Percentiles rank a stretch among this genome's conserved stretches.
These are phyloP conservation scores for Phytophthora sp. DNA, from an alignment of 352 stramenopile genomes.

Conservation along the genomic window DNA sequence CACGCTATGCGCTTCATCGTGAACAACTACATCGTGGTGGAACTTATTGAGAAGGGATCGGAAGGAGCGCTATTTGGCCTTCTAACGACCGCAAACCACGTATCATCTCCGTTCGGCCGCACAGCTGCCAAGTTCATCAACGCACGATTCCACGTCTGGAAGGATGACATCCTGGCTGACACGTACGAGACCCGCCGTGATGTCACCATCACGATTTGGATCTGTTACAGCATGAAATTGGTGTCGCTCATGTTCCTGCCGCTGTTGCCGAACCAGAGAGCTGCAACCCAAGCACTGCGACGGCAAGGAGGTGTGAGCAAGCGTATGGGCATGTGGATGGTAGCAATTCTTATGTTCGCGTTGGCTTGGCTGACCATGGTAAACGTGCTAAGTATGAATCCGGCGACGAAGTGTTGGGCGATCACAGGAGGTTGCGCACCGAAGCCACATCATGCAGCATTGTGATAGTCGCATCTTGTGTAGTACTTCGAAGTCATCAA, in stretches of 20 bases:
- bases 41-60: conserved; percentile 51
- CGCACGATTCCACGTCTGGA: conserved; percentile 52
- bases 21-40: conserved; percentile 54
- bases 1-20: conserved; percentile 57
- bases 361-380: conserved; percentile 44
- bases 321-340: conserved; percentile 35
- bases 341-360: conserved; percentile 39
- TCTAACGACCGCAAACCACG: conserved; percentile 50
- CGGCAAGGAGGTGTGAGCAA: conserved; percentile 44
- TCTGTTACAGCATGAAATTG: conserved; percentile 61
- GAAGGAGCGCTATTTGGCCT: conserved; percentile 62
- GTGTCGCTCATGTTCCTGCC: conserved; percentile 50
- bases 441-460: conserved; percentile 12
- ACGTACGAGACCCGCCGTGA: conserved; percentile 51
- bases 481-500: too few relatives aligned
- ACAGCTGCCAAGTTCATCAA: conserved; percentile 62
- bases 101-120: conserved; percentile 47
- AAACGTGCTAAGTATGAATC: conserved; percentile 61
- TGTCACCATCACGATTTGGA: conserved; percentile 59
- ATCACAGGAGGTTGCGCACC: conserved; percentile 63
- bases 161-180: conserved; percentile 54
- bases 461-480: too few relatives aligned
- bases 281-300: conserved; percentile 34
- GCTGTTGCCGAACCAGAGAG: conserved; percentile 49
- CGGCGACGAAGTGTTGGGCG: conserved; percentile 58